Conservation (phyloP, 345 rosid genomes). For the Euphorbia lathyris region DNA sequence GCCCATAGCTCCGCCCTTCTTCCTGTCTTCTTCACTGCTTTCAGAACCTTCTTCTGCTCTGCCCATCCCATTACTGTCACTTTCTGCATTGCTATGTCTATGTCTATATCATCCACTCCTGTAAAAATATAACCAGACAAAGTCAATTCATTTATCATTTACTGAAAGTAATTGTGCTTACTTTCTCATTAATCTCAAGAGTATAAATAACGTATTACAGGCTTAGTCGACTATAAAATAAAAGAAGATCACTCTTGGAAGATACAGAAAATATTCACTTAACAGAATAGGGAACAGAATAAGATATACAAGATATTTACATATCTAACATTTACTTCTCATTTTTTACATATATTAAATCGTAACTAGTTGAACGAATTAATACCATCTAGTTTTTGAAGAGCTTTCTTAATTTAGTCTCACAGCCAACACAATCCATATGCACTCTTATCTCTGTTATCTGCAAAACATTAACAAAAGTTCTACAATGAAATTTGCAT, state of each 20-base stretch:
- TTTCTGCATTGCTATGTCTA: conserved; percentile 60
- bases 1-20: conserved; percentile 69
- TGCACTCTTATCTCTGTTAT: conserved; percentile 61
- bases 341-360: too few species aligned
- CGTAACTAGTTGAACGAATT: too few species aligned
- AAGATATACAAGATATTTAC: too few species aligned
- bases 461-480: conserved; percentile 25
- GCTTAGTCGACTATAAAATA: too few species aligned
- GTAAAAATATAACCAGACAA: background rate
- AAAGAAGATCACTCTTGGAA: too few species aligned
- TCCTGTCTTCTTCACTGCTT: conserved; percentile 50
- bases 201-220: too few species aligned
- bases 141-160: background rate
- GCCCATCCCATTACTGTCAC: conserved; percentile 78
- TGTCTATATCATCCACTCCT: conserved; percentile 65
- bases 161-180: too few species aligned
- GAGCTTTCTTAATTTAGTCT: conserved; percentile 52
- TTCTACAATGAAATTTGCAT: background rate
- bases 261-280: too few species aligned
- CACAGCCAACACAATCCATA: conserved; percentile 78
- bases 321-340: too few species aligned
- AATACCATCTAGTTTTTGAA: conserved; percentile 52
- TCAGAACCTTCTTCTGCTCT: conserved; percentile 57
- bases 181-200: too few species aligned
- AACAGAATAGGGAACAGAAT: too few species aligned